Percentiles rank a stretch among this genome's conserved stretches.
Evolutionary conservation across 176 grass and related monocot genomes (phyloP).

Genomic region (Rhynchospora breviuscula): DNA sequence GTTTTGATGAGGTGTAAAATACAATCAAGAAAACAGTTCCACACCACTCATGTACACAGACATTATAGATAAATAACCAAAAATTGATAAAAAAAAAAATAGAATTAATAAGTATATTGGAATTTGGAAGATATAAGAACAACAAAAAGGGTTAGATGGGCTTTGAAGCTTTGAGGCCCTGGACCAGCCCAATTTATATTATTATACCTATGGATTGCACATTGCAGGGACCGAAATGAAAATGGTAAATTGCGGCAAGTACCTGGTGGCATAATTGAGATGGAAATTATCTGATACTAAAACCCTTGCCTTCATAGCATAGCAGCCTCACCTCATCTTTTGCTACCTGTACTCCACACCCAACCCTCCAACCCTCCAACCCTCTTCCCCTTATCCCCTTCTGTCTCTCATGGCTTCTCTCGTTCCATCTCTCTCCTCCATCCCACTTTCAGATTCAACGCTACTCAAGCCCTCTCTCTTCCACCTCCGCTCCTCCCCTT

Average conservation of each 20-base stretch:
- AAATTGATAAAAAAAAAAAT: background rate
- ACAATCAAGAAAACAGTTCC: background rate
- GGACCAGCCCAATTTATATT: background rate
- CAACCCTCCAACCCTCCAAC: too few species aligned
- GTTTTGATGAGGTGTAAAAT: background rate
- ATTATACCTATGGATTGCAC: background rate
- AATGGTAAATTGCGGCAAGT: background rate
- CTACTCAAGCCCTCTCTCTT: background rate
- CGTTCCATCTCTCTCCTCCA: conserved; percentile 14
- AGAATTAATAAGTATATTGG: too few species aligned
- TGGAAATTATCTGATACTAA: conserved; percentile 10
- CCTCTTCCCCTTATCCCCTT: too few species aligned
- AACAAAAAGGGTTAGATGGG: background rate
- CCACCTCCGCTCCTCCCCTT: background rate
- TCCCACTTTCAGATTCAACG: conserved; percentile 7
- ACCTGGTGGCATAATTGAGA: background rate
- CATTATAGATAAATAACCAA: background rate
- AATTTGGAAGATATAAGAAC: too few species aligned
- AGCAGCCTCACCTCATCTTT: background rate
- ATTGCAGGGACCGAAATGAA: background rate
- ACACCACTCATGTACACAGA: background rate
- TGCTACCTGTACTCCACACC: background rate
- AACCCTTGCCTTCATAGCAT: conserved; percentile 14
- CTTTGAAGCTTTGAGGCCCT: background rate
- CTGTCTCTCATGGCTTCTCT: conserved; percentile 17